phyloP scores from a whole-genome alignment of 2,329 filamentous ascomycete species.

The Fusarium succisae region DNA sequence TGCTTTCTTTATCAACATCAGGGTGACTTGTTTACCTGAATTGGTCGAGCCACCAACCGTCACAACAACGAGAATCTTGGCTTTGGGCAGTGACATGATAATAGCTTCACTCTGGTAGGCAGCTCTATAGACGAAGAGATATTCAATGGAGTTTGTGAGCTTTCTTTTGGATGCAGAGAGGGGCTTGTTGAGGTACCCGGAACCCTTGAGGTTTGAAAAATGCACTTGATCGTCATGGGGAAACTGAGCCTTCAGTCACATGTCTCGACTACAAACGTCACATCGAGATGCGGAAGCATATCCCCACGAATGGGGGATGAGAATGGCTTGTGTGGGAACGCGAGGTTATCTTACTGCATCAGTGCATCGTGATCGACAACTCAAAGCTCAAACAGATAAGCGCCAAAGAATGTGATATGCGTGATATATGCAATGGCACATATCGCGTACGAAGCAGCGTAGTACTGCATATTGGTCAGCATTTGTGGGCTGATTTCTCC shows the following conservation, averaged over 20 bases:
- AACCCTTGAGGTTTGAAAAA: not conserved
- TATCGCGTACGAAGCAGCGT: not conserved
- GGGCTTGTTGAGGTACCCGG: not conserved
- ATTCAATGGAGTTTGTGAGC: not conserved
- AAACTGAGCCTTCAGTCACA: not conserved
- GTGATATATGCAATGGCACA: not conserved
- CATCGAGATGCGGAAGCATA: not conserved
- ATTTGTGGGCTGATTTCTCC: not conserved
- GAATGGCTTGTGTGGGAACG: not conserved
- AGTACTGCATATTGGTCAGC: not conserved
- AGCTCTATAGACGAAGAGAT: not conserved
- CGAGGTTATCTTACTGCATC: not conserved
- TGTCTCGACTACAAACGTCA: not conserved
- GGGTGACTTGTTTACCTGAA: not conserved
- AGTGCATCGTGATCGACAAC: not conserved
- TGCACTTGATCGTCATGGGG: not conserved
- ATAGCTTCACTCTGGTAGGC: no score
- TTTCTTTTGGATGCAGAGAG: not conserved
- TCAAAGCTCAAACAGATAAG: not conserved
- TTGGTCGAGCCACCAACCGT: not conserved
- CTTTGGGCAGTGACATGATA: not conserved
- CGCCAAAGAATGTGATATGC: not conserved
- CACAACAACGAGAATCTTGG: not conserved
- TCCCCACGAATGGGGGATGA: not conserved
- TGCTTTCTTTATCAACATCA: no score